Evolutionary conservation across 345 rosid genomes (phyloP).

Genomic region (Noccaea caerulescens): DNA sequence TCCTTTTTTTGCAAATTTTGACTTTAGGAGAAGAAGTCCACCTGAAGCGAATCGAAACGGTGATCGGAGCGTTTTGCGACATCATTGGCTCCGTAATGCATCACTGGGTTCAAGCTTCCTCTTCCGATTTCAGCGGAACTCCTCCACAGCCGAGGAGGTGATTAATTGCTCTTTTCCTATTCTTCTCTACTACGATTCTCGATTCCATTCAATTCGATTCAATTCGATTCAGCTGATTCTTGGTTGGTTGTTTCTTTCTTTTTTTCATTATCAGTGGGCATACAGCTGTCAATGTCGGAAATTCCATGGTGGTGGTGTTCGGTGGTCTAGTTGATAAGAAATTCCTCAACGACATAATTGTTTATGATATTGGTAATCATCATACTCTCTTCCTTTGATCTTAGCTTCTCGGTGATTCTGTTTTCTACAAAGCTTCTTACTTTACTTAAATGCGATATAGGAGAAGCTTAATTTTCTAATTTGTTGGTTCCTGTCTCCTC

Average conservation of each 20-base stretch:
- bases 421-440: not conserved
- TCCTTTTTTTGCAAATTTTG: conserved; percentile 14
- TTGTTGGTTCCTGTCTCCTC: not conserved
- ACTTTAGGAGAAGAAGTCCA: conserved; percentile 17
- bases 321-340: conserved; percentile 88
- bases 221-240: conserved; percentile 23
- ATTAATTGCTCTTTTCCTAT: not conserved
- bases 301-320: conserved; percentile 80
- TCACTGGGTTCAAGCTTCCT: conserved; percentile 86
- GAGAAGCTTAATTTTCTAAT: not conserved
- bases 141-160: conserved; percentile 90
- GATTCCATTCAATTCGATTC: conserved; percentile 5
- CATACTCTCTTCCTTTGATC: not conserved
- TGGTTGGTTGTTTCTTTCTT: not conserved
- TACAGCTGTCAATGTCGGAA: conserved; percentile 72
- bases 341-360: conserved; percentile 70
- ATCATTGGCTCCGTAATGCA: conserved; percentile 59
- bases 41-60: conserved; percentile 14
- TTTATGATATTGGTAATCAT: conserved; percentile 74
- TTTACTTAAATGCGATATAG: not conserved
- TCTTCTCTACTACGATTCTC: not conserved
- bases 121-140: conserved; percentile 78
- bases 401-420: not conserved
- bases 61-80: conserved; percentile 31
- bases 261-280: conserved; percentile 67